A percentile compares a stretch with the other conserved stretches of the same genome.
These are phyloP conservation scores for Fusarium tupiense DNA, from an alignment of 2,329 filamentous ascomycete genomes.

Conservation along the genomic window DNA sequence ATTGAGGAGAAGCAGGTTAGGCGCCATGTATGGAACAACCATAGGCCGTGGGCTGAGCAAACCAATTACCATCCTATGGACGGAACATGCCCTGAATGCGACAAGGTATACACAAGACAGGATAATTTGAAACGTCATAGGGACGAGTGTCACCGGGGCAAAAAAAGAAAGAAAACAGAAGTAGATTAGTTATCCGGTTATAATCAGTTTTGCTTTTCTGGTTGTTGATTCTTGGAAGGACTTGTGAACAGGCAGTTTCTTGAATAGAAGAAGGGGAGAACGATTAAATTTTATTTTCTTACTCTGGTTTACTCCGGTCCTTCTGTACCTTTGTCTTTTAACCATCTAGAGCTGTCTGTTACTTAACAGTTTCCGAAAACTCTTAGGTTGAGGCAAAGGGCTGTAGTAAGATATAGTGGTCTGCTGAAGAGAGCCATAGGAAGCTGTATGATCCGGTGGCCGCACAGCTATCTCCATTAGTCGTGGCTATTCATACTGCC, in stretches of 20 bases:
- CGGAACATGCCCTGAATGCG: not conserved
- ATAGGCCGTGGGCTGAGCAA: not conserved
- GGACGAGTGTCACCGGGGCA: not conserved
- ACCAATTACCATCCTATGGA: not conserved
- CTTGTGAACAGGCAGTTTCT: not conserved
- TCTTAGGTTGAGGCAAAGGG: not conserved
- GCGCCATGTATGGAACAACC: not conserved
- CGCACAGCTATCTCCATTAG: not conserved
- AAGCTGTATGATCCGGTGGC: not conserved
- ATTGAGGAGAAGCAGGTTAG: not conserved
- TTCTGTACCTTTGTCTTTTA: not conserved
- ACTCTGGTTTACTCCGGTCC: not conserved
- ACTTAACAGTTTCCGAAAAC: not conserved
- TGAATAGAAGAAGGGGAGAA: not conserved
- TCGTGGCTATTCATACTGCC: not conserved
- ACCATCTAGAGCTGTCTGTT: not conserved
- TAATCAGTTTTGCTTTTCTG: not conserved
- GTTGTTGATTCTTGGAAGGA: not conserved
- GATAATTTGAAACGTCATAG: not conserved
- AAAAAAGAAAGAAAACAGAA: not conserved
- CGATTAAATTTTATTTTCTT: not conserved
- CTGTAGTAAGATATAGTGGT: not conserved
- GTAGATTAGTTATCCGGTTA: not conserved
- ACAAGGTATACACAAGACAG: not conserved
- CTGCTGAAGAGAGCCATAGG: not conserved